Evolutionary conservation across 208 protist genomes (phyloP).

Genomic region (Leishmania aethiopica): DNA sequence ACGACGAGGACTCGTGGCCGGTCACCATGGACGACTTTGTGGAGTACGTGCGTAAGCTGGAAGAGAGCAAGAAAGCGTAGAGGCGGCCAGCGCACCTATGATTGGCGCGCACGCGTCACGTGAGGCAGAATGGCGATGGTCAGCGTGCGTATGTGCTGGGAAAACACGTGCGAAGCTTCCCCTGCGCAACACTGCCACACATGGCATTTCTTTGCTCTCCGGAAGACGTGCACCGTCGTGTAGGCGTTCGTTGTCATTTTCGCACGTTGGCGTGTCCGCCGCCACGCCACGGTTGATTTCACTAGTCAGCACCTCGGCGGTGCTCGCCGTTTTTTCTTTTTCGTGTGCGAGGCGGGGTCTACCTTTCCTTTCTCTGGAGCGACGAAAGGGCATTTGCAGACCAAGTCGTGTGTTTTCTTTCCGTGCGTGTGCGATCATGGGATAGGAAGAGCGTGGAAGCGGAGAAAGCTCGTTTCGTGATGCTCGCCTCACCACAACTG

Average conservation of each 20-base stretch:
- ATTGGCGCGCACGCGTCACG: not conserved
- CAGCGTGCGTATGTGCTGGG: too few relatives aligned
- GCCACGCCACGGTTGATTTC: not conserved
- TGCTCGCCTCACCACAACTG: not conserved
- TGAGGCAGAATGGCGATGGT: too few relatives aligned
- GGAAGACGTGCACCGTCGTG: not conserved
- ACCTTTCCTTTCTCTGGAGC: not conserved
- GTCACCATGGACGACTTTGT: slow-evolving; percentile 86
- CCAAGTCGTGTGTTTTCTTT: not conserved
- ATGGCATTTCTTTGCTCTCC: not conserved
- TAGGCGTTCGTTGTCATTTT: not conserved
- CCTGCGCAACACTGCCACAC: not conserved
- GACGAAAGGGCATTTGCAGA: not conserved
- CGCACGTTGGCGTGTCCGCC: not conserved
- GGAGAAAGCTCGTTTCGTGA: not conserved
- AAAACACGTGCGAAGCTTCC: too few relatives aligned
- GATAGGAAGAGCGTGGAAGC: not conserved
- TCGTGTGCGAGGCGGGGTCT: not conserved
- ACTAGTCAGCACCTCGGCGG: not conserved
- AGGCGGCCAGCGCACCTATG: not conserved
- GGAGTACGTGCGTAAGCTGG: slow-evolving; percentile 29
- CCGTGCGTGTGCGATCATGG: not conserved
- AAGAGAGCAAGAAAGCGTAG: slow-evolving; percentile 18
- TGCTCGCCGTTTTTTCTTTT: not conserved
- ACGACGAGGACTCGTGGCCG: slow-evolving; percentile 78